Base-by-base conservation (phyloP, 2,329 filamentous ascomycete genomes). In the Apiospora rasikravindrae region DNA sequence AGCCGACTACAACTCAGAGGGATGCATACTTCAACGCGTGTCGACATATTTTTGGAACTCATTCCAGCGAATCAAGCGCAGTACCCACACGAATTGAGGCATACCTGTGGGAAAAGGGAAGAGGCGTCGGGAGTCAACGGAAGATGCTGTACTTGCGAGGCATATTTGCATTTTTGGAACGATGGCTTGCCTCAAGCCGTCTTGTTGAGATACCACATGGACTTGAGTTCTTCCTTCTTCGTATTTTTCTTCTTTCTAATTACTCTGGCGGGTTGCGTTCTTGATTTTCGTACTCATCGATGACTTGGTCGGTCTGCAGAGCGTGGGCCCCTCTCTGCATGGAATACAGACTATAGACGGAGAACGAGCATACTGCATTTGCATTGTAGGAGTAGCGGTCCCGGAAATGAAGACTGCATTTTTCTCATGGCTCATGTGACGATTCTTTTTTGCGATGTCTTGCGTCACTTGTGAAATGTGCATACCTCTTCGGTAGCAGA, bases 361-460 rank as follows among this genome's bases (percentile, higher is more conserved):
- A 6, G 19, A 22, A n/a, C n/a, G 16, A 19, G 26, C 53, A 64
- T 22, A 64, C 40, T n/a, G 57, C 57, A 64, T 64, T 64, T n/a
- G 57, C 57, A 64, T 64, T 40, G 57, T 64, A 64, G 57, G 57
- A 64, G 57, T 64, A 64, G 57, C 29, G 57, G 57, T 40, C 29
- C 33, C 57, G 33, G 29, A 29, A 40, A 64, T 64, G 33, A 64
- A 64, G 57, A 29, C 19, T 64, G 57, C 57, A 40, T n/a, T 64
- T 64, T 37, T n/a, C 33, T n/a, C 44, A 19, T 40, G 16, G 4
- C 6, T 24, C 0, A 3, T 37, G 19, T 33, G 7, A 33, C 13
- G 7, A 40, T 33, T 3, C 3, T 13, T 26, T 8, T 61, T n/a
- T 7, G 8, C 10, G 4, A 10, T n/a, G 16, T 42, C 8, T 13